phyloP scores from a whole-genome alignment of 257 asterid genomes.

The Fraxinus excelsior region DNA sequence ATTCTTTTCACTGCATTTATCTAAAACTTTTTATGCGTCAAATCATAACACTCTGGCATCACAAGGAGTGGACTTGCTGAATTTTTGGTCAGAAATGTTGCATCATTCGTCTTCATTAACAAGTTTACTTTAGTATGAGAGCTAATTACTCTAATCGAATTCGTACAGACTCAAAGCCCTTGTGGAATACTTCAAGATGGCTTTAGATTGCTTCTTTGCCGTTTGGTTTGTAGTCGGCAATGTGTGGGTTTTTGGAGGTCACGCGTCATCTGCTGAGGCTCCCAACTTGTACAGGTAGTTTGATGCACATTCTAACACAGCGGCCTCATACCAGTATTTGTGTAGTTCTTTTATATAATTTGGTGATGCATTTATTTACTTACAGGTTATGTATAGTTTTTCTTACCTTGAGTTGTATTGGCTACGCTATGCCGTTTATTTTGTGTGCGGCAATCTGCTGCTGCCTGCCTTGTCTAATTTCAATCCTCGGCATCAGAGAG shows the following conservation, averaged over 20 bases:
- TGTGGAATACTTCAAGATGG: constrained; percentile 86
- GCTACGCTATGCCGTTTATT: constrained; percentile 98
- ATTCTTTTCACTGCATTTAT: not conserved
- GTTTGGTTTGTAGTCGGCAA: constrained; percentile 98
- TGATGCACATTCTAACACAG: not conserved
- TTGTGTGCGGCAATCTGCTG: constrained; percentile 92
- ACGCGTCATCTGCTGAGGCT: constrained; percentile 74
- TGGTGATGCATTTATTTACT: constrained; percentile 11
- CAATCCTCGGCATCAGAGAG: constrained; percentile 88
- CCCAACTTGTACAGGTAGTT: constrained; percentile 89
- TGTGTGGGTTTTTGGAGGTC: constrained; percentile 96
- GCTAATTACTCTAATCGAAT: constrained; percentile 28
- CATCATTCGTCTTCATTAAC: constrained; percentile 1
- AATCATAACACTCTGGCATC: not conserved
- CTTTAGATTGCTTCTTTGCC: constrained; percentile 93
- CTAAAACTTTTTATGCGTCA: not conserved
- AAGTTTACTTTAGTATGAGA: constrained; percentile 4
- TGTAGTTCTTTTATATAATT: not conserved
- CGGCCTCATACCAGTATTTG: not conserved
- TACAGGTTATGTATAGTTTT: constrained; percentile 93
- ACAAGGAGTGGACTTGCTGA: not conserved
- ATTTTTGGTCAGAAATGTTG: not conserved
- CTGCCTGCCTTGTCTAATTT: constrained; percentile 95
- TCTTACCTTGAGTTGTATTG: constrained; percentile 86
- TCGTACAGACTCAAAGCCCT: constrained; percentile 68